A percentile compares a stretch with the other conserved stretches of the same genome.
Evolutionary conservation across 2,329 filamentous ascomycete species (phyloP).

Genomic region (Aspergillus viridinutans): DNA sequence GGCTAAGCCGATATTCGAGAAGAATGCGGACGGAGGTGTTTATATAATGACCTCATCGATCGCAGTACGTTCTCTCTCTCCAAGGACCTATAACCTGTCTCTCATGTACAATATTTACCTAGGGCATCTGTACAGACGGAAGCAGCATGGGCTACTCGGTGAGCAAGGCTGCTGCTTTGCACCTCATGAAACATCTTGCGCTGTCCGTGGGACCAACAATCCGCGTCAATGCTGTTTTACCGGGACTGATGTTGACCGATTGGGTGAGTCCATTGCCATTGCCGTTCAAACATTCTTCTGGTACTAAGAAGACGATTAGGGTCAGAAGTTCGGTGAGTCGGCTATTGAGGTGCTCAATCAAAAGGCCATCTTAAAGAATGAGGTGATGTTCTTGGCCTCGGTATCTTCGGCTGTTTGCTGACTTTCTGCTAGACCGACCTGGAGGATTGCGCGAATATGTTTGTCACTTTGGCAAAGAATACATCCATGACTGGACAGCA

Average conservation of each 20-base stretch:
- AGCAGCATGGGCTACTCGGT: slow-evolving; percentile 64
- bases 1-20: slow-evolving; percentile 50
- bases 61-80: background rate
- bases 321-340: background rate
- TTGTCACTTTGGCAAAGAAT: slow-evolving; percentile 24
- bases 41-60: slow-evolving; percentile 50
- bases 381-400: background rate
- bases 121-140: slow-evolving; percentile 52
- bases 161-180: slow-evolving; percentile 64
- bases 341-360: background rate
- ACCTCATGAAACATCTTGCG: slow-evolving; percentile 54
- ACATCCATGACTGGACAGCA: slow-evolving; percentile 32
- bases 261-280: background rate
- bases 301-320: background rate
- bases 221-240: slow-evolving; percentile 52
- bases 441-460: slow-evolving; percentile 26
- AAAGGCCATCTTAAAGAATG: background rate
- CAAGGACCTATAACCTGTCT: background rate
- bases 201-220: slow-evolving; percentile 47
- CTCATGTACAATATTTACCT: background rate
- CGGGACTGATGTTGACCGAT: background rate
- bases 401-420: background rate
- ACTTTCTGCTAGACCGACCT: slow-evolving; percentile 18
- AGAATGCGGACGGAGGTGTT: slow-evolving; percentile 53
- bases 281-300: background rate